Conservation (phyloP, 805 yeast species). For the Cyberlindnera japonica region DNA sequence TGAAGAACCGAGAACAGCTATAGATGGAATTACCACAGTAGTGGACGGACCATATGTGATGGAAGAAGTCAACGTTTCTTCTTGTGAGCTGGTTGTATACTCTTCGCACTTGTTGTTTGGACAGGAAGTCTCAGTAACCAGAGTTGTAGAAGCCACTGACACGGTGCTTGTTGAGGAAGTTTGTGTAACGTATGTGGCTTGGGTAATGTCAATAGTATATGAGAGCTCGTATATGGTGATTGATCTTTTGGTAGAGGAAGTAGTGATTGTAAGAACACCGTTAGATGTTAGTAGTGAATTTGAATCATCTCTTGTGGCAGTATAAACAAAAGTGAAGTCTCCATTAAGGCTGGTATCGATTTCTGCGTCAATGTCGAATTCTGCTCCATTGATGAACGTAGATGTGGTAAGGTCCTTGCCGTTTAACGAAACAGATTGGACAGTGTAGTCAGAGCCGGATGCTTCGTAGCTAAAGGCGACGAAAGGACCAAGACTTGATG, state of each 20-base stretch:
- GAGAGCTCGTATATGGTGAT: constrained; percentile 8
- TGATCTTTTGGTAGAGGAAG: constrained; percentile 11
- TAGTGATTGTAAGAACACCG: constrained; percentile 7
- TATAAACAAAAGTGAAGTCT: constrained; percentile 8
- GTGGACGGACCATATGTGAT: constrained; percentile 13
- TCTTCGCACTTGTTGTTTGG: constrained; percentile 5
- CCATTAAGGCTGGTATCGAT: not conserved
- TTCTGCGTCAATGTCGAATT: constrained; percentile 7
- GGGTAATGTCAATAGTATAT: constrained; percentile 8
- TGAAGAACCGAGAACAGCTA: not conserved
- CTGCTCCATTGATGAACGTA: constrained; percentile 7
- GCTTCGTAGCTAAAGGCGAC: constrained; percentile 7
- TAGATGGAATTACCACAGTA: constrained; percentile 5
- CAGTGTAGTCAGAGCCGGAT: constrained; percentile 7
- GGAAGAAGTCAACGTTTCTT: constrained; percentile 9
- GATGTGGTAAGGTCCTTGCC: constrained; percentile 8
- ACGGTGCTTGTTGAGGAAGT: constrained; percentile 1
- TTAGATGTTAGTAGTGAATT: constrained; percentile 5
- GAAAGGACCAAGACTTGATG: constrained; percentile 16
- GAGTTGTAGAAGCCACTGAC: constrained; percentile 14
- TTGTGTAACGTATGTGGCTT: not conserved
- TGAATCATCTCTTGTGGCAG: constrained; percentile 7
- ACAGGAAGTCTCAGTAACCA: constrained; percentile 11
- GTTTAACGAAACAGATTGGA: constrained; percentile 5
- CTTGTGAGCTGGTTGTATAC: no score